phyloP scores from a whole-genome alignment of 108 stramenopile genomes.

The Seminavis robusta region DNA sequence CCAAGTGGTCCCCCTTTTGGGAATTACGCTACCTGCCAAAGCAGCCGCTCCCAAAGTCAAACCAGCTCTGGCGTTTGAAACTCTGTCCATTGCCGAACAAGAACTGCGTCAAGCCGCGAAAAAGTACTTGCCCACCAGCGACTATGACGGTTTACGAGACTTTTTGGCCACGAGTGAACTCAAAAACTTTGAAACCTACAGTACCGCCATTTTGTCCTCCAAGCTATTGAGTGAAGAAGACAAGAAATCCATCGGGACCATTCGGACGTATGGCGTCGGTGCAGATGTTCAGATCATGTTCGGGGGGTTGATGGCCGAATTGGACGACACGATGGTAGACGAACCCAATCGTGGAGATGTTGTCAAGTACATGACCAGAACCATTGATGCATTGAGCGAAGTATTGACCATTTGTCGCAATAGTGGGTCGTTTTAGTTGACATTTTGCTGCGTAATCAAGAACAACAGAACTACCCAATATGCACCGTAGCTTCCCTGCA shows the following conservation, averaged over 20 bases:
- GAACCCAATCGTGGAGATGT: too few relatives aligned
- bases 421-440: too few relatives aligned
- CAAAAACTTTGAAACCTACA: slow-evolving; percentile 22
- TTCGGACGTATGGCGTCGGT: slow-evolving; percentile 29
- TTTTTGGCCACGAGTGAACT: slow-evolving; percentile 7
- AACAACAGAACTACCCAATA: too few relatives aligned
- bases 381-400: too few relatives aligned
- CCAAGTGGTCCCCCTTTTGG: too few relatives aligned
- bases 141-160: slow-evolving; percentile 14
- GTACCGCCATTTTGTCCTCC: slow-evolving; percentile 6
- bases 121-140: slow-evolving; percentile 8
- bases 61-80: slow-evolving; percentile 15
- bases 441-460: too few relatives aligned
- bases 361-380: too few relatives aligned
- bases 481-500: too few relatives aligned
- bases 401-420: too few relatives aligned
- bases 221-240: slow-evolving; percentile 22
- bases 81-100: slow-evolving; percentile 9
- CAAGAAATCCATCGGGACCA: slow-evolving; percentile 36
- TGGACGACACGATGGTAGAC: too few relatives aligned
- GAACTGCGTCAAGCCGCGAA: slow-evolving; percentile 11
- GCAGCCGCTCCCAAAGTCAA: background rate
- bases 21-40: too few relatives aligned
- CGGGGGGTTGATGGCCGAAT: slow-evolving; percentile 23
- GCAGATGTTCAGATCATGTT: slow-evolving; percentile 40